Conservation (phyloP, 2,329 filamentous ascomycete genomes). For the Nannizziopsis barbatae region DNA sequence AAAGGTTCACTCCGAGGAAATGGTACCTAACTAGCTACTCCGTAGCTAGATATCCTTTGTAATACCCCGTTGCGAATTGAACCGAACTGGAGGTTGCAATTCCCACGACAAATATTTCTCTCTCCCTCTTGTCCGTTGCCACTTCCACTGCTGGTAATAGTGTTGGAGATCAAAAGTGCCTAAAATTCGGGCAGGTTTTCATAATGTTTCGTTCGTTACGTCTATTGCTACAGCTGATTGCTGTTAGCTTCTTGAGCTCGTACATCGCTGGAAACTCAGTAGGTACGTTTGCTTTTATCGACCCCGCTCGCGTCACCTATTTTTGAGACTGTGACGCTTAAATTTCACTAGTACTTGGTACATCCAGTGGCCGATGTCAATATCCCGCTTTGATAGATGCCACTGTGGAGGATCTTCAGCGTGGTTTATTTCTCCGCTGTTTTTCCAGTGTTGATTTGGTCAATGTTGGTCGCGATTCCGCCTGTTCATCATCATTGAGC, state of each 20-base stretch:
- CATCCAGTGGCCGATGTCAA: not conserved
- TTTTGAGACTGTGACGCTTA: not conserved
- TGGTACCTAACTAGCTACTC: no score
- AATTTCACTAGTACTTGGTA: not conserved
- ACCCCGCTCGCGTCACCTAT: no score
- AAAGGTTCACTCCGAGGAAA: no score
- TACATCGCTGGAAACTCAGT: no score
- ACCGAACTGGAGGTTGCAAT: no score
- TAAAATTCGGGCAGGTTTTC: not conserved
- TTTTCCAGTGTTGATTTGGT: conserved; percentile 51
- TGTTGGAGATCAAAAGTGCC: not conserved
- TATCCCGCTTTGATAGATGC: conserved; percentile 39
- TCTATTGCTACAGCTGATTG: conserved; percentile 2
- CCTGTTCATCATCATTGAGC: not conserved
- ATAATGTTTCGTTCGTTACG: not conserved
- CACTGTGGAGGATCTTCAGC: conserved; percentile 41
- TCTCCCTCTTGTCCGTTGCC: no score
- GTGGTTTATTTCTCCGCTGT: conserved; percentile 39
- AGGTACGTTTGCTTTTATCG: not conserved
- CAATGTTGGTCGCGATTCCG: conserved; percentile 21
- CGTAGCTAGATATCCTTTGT: no score
- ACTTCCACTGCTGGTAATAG: no score
- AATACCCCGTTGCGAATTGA: no score
- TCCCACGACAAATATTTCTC: no score
- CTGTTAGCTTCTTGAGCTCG: not conserved